Evolutionary conservation across 257 asterid genomes (phyloP).

Genomic region (Scutellaria barbata): DNA sequence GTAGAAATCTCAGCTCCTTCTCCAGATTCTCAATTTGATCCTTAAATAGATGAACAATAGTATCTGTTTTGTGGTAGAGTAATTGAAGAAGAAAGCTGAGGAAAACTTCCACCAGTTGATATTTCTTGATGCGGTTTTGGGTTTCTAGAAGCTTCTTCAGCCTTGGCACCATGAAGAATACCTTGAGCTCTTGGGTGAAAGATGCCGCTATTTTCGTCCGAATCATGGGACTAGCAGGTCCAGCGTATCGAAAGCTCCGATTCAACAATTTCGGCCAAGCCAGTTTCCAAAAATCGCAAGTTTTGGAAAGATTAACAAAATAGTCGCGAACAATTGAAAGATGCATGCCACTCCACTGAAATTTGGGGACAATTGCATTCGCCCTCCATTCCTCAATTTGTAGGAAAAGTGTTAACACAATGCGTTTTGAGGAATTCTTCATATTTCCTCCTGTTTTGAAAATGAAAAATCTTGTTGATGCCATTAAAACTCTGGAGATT

Average conservation of each 20-base stretch:
- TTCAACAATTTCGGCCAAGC: background rate
- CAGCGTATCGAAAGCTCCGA: background rate
- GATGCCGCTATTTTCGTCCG: background rate
- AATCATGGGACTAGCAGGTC: no score
- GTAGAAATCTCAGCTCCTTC: slow-evolving; percentile 10
- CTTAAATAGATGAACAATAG: background rate
- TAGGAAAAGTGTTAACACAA: no score
- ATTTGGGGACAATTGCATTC: no score
- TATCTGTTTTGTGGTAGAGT: background rate
- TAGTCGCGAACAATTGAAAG: background rate
- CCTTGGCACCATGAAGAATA: background rate
- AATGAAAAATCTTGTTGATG: no score
- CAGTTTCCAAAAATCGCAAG: background rate
- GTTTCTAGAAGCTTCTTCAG: background rate
- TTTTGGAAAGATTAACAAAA: background rate
- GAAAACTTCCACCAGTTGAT: background rate
- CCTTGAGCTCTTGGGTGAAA: background rate
- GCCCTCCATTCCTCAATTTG: no score
- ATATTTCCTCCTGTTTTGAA: no score
- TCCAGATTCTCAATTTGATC: background rate
- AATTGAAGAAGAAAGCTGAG: background rate
- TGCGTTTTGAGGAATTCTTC: no score
- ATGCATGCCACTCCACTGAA: no score
- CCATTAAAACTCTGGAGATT: no score
- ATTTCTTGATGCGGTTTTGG: background rate